Evolutionary conservation across 176 grass and related monocot species (phyloP).

Genomic region (Coix lacrymajobi): DNA sequence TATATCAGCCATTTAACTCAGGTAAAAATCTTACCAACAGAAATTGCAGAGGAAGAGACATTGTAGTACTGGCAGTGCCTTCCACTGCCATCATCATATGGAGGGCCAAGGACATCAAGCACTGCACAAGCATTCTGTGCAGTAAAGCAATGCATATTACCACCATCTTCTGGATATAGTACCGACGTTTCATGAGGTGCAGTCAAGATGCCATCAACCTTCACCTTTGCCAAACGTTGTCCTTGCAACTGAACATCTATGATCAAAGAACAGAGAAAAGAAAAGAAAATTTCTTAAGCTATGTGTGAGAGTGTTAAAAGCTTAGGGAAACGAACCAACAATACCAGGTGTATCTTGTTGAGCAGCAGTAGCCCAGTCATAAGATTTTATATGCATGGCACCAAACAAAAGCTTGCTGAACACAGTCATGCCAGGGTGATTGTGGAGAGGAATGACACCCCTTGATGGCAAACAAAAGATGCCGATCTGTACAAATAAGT

Average conservation of each 20-base stretch:
- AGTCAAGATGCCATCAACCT: conserved; percentile 41
- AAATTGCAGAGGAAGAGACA: conserved; percentile 26
- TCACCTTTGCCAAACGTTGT: conserved; percentile 53
- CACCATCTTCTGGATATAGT: conserved; percentile 55
- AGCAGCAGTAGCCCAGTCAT: conserved; percentile 52
- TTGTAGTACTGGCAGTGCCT: conserved; percentile 56
- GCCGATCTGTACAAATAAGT: conserved; percentile 47
- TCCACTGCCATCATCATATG: conserved; percentile 49
- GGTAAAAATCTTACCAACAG: conserved; percentile 35
- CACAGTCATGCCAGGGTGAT: conserved; percentile 77
- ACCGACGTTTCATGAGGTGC: conserved; percentile 56
- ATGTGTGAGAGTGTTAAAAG: not conserved
- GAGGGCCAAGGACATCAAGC: conserved; percentile 64
- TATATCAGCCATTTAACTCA: not conserved
- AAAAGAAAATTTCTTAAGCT: not conserved
- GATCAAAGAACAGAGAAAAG: not conserved
- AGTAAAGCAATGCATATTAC: conserved; percentile 69
- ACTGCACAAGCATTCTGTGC: conserved; percentile 59
- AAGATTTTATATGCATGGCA: conserved; percentile 61
- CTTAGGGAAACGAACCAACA: not conserved
- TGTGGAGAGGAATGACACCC: conserved; percentile 68
- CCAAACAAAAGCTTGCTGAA: conserved; percentile 78
- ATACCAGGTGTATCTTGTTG: conserved; percentile 12
- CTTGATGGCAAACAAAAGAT: conserved; percentile 59
- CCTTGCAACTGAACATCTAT: conserved; percentile 29